Evolutionary conservation across 306 rosid species (phyloP).

Genomic region (Mimosa pudica): DNA sequence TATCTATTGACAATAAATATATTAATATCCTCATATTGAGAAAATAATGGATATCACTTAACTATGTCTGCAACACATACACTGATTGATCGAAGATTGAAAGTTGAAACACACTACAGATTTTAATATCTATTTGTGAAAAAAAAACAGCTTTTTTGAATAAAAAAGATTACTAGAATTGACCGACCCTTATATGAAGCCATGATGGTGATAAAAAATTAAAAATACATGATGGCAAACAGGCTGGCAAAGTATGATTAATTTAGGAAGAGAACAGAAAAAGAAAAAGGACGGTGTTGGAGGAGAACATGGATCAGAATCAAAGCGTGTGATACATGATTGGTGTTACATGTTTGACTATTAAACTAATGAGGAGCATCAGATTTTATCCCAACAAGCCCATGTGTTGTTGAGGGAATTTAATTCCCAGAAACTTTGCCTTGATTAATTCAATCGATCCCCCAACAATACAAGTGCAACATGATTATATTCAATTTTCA

Average conservation of each 20-base stretch:
- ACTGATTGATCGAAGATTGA: too few relatives aligned
- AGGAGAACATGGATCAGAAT: slow-evolving; percentile 14
- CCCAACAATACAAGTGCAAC: neutral
- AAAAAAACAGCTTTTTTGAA: neutral
- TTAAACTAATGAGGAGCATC: neutral
- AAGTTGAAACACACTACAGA: neutral
- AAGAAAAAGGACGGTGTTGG: neutral
- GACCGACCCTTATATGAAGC: neutral
- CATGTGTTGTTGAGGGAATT: slow-evolving; percentile 46
- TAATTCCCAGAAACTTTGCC: slow-evolving; percentile 22
- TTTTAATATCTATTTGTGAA: neutral
- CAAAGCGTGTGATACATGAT: neutral
- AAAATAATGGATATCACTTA: too few relatives aligned
- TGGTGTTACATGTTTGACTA: neutral
- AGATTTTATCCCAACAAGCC: slow-evolving; percentile 35
- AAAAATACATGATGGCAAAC: neutral
- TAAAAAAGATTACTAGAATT: neutral
- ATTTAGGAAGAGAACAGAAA: neutral
- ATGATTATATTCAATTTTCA: neutral
- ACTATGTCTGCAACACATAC: too few relatives aligned
- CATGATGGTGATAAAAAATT: too few relatives aligned
- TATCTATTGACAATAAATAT: too few relatives aligned
- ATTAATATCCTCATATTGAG: too few relatives aligned
- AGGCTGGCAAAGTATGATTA: neutral
- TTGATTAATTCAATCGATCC: neutral